A percentile compares a stretch with the other conserved stretches of the same genome.
Evolutionary conservation across 2,329 filamentous ascomycete genomes (phyloP).

Genomic region (Xylaria sp.): DNA sequence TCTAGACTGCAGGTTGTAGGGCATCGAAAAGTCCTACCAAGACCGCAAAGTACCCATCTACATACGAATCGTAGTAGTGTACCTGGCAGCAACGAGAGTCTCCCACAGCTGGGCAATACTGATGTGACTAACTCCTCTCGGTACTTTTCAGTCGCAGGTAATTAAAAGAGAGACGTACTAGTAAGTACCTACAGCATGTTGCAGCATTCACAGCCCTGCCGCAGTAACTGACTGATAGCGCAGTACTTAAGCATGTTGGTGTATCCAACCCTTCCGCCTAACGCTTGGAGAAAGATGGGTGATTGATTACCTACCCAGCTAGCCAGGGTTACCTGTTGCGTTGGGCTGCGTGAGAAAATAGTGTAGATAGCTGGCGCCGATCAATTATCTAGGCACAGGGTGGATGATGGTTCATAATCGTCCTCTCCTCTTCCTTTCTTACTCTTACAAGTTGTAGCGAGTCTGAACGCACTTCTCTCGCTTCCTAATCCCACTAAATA

Average conservation of each 20-base stretch:
- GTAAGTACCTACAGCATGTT: neutral
- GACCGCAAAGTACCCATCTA: neutral
- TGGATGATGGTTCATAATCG: conserved; percentile 3
- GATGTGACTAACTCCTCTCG: neutral
- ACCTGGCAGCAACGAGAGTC: neutral
- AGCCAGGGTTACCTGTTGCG: conserved; percentile 8
- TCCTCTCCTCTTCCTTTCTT: neutral
- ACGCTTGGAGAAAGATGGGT: neutral
- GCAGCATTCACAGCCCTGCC: too few species aligned
- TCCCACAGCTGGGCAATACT: neutral
- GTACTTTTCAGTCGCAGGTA: neutral
- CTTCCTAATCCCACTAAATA: conserved; percentile 24
- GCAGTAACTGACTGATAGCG: too few species aligned
- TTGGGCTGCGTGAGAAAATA: conserved; percentile 33
- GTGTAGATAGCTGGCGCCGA: conserved; percentile 3
- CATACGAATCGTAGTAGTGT: neutral
- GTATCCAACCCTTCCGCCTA: too few species aligned
- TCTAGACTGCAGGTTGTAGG: conserved; percentile 11
- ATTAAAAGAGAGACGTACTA: too few species aligned
- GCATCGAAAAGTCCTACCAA: conserved; percentile 35
- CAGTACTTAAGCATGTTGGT: too few species aligned
- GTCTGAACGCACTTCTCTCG: neutral
- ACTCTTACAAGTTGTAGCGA: too few species aligned
- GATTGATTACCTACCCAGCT: conserved; percentile 8
- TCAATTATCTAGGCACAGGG: conserved; percentile 17